phyloP scores from a whole-genome alignment of 805 yeast genomes.

The Saccharomycopsis lassenensis region DNA sequence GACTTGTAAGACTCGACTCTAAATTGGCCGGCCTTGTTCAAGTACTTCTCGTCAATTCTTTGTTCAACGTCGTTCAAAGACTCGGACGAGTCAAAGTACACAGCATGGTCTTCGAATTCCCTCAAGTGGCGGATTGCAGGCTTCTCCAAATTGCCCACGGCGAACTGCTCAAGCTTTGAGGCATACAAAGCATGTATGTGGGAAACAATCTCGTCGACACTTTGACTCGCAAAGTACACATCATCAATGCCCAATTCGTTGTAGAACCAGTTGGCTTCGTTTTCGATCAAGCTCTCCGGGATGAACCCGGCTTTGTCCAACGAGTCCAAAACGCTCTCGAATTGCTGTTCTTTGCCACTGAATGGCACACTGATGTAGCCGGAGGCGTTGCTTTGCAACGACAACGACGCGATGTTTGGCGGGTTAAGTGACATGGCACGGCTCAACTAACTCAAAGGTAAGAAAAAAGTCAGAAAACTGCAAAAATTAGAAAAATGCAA shows the following conservation, averaged over 20 bases:
- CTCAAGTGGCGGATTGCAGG: conserved; percentile 70
- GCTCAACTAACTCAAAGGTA: too few species aligned
- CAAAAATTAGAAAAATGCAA: too few species aligned
- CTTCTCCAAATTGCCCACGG: conserved; percentile 40
- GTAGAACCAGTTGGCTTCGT: conserved; percentile 86
- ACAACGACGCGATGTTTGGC: conserved; percentile 15
- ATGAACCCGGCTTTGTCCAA: conserved; percentile 79
- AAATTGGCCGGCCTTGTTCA: conserved; percentile 47
- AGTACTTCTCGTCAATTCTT: conserved; percentile 70
- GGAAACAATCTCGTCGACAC: conserved; percentile 67
- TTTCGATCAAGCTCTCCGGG: conserved; percentile 77
- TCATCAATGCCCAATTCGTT: conserved; percentile 82
- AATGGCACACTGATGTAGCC: conserved; percentile 74
- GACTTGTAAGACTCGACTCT: conserved; percentile 76
- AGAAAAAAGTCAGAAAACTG: too few species aligned
- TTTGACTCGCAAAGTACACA: conserved; percentile 79
- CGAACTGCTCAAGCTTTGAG: conserved; percentile 83
- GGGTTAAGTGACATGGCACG: conserved; percentile 9
- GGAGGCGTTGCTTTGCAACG: conserved; percentile 21
- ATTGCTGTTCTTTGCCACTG: conserved; percentile 70
- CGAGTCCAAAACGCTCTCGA: conserved; percentile 69
- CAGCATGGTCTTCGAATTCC: conserved; percentile 78
- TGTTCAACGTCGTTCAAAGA: conserved; percentile 53
- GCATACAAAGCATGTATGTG: conserved; percentile 86
- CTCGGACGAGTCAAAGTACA: conserved; percentile 68